Conservation (phyloP, 768 basidiomycete genomes). For the Pleurotus salmoneostramineus region DNA sequence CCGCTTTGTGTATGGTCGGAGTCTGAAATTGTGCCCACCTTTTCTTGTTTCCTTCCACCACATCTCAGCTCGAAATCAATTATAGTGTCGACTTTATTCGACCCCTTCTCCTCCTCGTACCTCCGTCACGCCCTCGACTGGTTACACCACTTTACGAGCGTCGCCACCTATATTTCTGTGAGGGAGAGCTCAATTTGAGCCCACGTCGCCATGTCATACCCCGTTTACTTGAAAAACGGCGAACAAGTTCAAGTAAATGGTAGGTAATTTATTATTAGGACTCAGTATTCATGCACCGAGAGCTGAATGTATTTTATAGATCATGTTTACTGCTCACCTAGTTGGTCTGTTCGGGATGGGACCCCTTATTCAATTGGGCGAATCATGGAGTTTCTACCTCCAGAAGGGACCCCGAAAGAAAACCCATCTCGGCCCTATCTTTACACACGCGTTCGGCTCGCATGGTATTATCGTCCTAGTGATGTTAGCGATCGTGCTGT, state of each 20-base stretch:
- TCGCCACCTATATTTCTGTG: constrained; percentile 25
- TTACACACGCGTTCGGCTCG: constrained; percentile 83
- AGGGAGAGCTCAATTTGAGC: constrained; percentile 23
- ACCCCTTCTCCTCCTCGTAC: neutral
- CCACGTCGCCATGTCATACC: constrained; percentile 33
- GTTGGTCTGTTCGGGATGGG: constrained; percentile 88
- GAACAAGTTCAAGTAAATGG: constrained; percentile 86
- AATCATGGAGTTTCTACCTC: constrained; percentile 94
- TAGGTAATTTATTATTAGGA: constrained; percentile 34
- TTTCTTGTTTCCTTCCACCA: constrained; percentile 8
- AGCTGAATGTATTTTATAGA: constrained; percentile 46
- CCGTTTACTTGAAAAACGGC: constrained; percentile 74
- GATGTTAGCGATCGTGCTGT: constrained; percentile 93
- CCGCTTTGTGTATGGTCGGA: neutral
- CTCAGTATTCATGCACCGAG: constrained; percentile 10
- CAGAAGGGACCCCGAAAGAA: constrained; percentile 66
- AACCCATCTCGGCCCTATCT: constrained; percentile 63
- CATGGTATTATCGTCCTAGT: constrained; percentile 95
- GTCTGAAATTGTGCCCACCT: neutral
- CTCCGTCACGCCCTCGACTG: no score
- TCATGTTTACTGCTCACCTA: constrained; percentile 95
- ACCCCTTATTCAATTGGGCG: constrained; percentile 94
- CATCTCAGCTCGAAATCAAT: neutral
- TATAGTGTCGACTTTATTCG: neutral
- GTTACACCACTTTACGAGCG: no score